A percentile compares a stretch with the other conserved stretches of the same genome.
Evolutionary conservation across 2,329 filamentous ascomycete species (phyloP).

Genomic region (Aspergillus glaucus): DNA sequence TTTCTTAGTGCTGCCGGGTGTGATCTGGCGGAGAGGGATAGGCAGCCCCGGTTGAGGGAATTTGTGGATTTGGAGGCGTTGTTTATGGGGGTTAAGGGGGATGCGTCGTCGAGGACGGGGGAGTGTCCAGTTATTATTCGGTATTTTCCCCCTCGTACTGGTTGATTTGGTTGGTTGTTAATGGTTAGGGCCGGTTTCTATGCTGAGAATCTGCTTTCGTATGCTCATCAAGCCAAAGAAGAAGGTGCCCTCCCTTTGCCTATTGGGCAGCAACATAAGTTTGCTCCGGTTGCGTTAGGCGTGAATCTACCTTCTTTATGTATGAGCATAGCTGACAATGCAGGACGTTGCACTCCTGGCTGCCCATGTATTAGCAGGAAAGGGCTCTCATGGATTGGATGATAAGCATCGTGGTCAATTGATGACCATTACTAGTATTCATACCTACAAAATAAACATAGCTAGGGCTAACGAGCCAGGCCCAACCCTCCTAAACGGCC

Average conservation of each 20-base stretch:
- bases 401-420: constrained; percentile 48
- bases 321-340: not conserved
- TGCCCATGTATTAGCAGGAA: constrained; percentile 43
- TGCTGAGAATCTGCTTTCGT: constrained; percentile 47
- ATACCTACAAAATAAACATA: not conserved
- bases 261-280: constrained; percentile 44
- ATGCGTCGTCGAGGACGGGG: constrained; percentile 32
- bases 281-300: constrained; percentile 45
- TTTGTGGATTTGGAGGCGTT: constrained; percentile 47
- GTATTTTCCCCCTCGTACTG: constrained; percentile 7
- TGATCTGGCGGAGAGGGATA: constrained; percentile 45
- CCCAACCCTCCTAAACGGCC: constrained; percentile 42
- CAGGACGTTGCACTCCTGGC: constrained; percentile 46
- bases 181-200: constrained; percentile 43
- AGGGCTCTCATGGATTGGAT: constrained; percentile 46
- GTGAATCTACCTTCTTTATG: constrained; percentile 20
- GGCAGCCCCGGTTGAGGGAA: constrained; percentile 46
- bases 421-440: constrained; percentile 44
- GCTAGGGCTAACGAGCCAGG: constrained; percentile 30
- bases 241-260: constrained; percentile 43
- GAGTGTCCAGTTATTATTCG: constrained; percentile 44
- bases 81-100: constrained; percentile 42
- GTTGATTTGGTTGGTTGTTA: constrained; percentile 9
- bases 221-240: constrained; percentile 41
- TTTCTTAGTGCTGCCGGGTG: constrained; percentile 46